Evolutionary conservation across 2,329 filamentous ascomycete genomes (phyloP).

Genomic region (Colletotrichum lupini): DNA sequence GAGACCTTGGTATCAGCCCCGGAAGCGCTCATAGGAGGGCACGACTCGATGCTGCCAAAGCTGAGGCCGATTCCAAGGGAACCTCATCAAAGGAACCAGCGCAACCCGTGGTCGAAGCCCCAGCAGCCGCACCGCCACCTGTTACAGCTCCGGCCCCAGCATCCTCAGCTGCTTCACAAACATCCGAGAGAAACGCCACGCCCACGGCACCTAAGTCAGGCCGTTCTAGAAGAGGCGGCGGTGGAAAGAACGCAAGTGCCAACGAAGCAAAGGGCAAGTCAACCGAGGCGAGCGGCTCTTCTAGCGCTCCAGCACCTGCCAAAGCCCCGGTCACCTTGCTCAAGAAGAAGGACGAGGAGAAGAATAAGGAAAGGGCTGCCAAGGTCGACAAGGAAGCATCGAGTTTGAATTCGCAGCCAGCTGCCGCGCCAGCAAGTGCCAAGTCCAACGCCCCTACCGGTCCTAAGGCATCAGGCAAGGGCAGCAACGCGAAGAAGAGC

Average conservation of each 20-base stretch:
- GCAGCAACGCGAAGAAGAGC: conserved; percentile 44
- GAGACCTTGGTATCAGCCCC: conserved; percentile 73
- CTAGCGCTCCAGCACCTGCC: conserved; percentile 41
- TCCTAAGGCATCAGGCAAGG: conserved; percentile 40
- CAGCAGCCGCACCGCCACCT: conserved; percentile 36
- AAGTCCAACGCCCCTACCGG: conserved; percentile 36
- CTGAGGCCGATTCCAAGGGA: conserved; percentile 59
- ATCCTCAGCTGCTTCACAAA: conserved; percentile 13
- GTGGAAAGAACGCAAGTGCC: conserved; percentile 48
- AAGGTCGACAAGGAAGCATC: conserved; percentile 30
- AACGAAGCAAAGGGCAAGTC: conserved; percentile 51
- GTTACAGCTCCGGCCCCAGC: conserved; percentile 19
- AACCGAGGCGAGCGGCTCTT: conserved; percentile 40
- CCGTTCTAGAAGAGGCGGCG: conserved; percentile 42
- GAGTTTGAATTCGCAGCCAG: conserved; percentile 28
- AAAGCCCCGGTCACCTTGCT: conserved; percentile 52
- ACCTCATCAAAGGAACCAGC: conserved; percentile 45
- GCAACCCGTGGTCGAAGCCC: conserved; percentile 36
- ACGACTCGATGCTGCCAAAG: conserved; percentile 68
- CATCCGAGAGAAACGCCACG: conserved; percentile 23
- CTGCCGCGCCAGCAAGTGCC: neutral
- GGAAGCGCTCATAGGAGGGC: conserved; percentile 71
- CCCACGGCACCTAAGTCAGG: conserved; percentile 35
- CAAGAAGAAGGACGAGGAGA: conserved; percentile 52
- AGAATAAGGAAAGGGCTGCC: conserved; percentile 24